Evolutionary conservation across 768 basidiomycete genomes (phyloP).

Genomic region (Boletus vinaceobasis): DNA sequence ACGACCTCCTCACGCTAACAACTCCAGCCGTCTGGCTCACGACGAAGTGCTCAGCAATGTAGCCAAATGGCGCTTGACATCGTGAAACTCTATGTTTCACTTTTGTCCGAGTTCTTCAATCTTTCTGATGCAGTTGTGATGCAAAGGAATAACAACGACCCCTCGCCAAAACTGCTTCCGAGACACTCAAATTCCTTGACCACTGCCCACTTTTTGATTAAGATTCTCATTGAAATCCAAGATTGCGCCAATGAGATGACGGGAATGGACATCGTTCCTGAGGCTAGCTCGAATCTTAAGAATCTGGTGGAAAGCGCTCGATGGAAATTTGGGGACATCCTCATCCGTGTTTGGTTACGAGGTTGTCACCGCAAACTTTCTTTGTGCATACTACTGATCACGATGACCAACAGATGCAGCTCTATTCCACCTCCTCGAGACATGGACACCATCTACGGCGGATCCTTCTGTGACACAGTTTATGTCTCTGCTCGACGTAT

Average conservation of each 20-base stretch:
- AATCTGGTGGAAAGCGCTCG: slow-evolving; percentile 74
- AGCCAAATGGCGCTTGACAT: slow-evolving; percentile 86
- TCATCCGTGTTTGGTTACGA: slow-evolving; percentile 76
- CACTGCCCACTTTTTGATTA: slow-evolving; percentile 74
- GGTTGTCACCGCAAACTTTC: slow-evolving; percentile 45
- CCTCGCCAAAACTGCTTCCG: slow-evolving; percentile 59
- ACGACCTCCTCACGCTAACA: not conserved
- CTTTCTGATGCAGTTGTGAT: slow-evolving; percentile 76
- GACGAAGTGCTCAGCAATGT: slow-evolving; percentile 80
- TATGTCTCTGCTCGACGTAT: slow-evolving; percentile 71
- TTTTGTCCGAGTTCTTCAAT: slow-evolving; percentile 82
- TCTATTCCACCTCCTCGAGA: slow-evolving; percentile 79
- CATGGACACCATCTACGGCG: slow-evolving; percentile 67
- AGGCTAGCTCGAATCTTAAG: slow-evolving; percentile 64
- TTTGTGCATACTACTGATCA: slow-evolving; percentile 2
- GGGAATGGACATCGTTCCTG: slow-evolving; percentile 76
- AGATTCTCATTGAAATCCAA: slow-evolving; percentile 78
- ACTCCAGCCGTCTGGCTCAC: slow-evolving; percentile 41
- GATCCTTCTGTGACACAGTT: slow-evolving; percentile 71
- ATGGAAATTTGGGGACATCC: slow-evolving; percentile 85
- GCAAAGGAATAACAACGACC: slow-evolving; percentile 39
- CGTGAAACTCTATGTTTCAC: slow-evolving; percentile 78
- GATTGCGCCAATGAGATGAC: slow-evolving; percentile 82
- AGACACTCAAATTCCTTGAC: slow-evolving; percentile 77
- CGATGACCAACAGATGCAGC: slow-evolving; percentile 62